Base-by-base conservation (phyloP, 116 monocot species). In the Trichopus zeylanicus region DNA sequence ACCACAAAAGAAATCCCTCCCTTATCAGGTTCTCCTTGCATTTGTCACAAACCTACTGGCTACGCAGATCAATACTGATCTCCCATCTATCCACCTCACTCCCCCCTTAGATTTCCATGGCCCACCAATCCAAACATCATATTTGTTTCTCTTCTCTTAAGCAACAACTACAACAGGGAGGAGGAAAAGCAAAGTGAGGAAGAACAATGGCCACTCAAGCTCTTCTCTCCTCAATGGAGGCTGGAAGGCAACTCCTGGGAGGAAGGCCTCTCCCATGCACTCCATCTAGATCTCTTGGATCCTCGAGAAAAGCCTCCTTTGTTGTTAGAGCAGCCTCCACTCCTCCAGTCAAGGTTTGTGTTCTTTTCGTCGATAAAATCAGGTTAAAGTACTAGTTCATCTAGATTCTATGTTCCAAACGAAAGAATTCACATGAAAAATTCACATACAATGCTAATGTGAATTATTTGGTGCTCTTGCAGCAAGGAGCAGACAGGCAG, bases 151-250 rank as follows among this genome's bases (percentile, higher is more conserved):
- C 32, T 33, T 8, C 4, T 8, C 8, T 33, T 4, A 8, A 42
- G 2, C 13, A 13, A 42, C 42, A 42, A 42, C 42, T n/a, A 42
- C 42, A 42, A 42, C 3, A 42, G 7, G n/a, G 53, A 63, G n/a
- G n/a, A n/a, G n/a, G n/a, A n/a, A n/a, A n/a, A n/a, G n/a, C n/a
- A n/a, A n/a, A n/a, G n/a, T n/a, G 55, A 51, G 19, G 25, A 30
- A 37, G 12, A 48, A 27, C 29, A 30, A 89, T 89, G 78, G 83
- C 94, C 32, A 58, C 82, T 37, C 86, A 89, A 67, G 89, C 94
- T 70, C 83, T 94, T 52, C 80, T 94, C 55, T 89, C 92, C 13
- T 77, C 92, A 51, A 69, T 87, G 81, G 92, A 92, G 60, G 78
- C 85, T 21, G 94, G 86, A 54, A 78, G 83, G 48, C 81, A 82